Base-by-base conservation (phyloP, 495 filamentous ascomycete genomes). In the Pseudevernia furfuracea region DNA sequence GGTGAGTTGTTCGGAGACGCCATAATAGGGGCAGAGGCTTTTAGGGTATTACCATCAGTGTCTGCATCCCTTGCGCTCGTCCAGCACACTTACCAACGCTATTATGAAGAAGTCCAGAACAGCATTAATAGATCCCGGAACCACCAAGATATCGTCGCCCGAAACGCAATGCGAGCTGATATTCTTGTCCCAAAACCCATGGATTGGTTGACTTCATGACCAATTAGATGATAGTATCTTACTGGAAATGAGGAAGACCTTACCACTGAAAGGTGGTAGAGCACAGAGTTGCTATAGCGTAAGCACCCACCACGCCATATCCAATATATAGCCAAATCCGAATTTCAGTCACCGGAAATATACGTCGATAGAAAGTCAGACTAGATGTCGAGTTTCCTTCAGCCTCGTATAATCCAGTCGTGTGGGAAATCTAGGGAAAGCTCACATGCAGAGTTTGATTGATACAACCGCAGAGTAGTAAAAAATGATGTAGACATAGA, bases 331-430 rank as follows among this genome's bases (percentile, higher is more conserved):
- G 49, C 60, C 62, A 60, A 34, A 57, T 34, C 14, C 61, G 64
- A 60, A 65, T 63, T 37, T 65, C 60, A 10, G 64, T 44, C 6
- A 61, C 59, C 4, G 66, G 62, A 41, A 68, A 68, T 19, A 68
- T 68, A 41, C 66, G 66, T 48, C 66, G 66, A 58, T 68, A 68
- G 34, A 68, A 68, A n/a, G 61, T 60, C 23, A 68, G 62, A 52
- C 66, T 68, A 36, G 19, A 21, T 4, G 25, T 32, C 36, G 23
- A 21, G 10, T 17, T 17, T 59, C 48, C 4, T 37, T 67, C 36
- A 67, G 48, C 32, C 25, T 62, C 32, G 44, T 32, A 38, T n/a
- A 38, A 39, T 56, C 5, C n/a, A 28, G 36, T 38, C 10, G 14
- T 19, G 23, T 30, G 52, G 32, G 5, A 3, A 17, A 6, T 14